Conservation (phyloP, 2,329 filamentous ascomycete genomes). For the Epichloe coenophiala region DNA sequence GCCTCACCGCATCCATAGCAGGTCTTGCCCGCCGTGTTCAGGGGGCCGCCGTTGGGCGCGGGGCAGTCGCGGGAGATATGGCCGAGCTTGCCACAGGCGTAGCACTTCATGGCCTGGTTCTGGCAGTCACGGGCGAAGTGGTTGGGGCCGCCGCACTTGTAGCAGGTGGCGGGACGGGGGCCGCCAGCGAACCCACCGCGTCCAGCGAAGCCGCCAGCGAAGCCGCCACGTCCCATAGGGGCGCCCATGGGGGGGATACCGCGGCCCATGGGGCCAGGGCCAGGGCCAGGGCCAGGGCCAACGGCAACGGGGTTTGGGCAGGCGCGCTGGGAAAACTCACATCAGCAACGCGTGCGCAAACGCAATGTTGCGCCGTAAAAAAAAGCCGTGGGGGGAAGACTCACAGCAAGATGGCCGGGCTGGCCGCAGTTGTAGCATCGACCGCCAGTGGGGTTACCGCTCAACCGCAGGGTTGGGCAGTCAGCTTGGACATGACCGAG, state of each 20-base stretch:
- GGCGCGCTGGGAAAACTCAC: conserved; percentile 43
- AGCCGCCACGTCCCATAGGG: conserved; percentile 44
- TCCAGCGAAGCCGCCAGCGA: conserved; percentile 37
- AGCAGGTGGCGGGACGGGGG: conserved; percentile 56
- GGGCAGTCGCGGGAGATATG: conserved; percentile 93
- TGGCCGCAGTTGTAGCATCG: conserved; percentile 97
- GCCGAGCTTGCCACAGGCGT: conserved; percentile 87
- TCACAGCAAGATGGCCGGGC: conserved; percentile 78
- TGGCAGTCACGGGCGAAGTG: conserved; percentile 98
- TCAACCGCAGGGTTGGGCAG: conserved; percentile 90
- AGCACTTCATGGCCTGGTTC: conserved; percentile 97
- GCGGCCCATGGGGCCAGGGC: conserved; percentile 40
- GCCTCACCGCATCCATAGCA: conserved; percentile 96
- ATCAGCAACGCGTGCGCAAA: conserved; percentile 6
- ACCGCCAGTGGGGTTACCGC: conserved; percentile 65
- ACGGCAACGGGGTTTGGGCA: conserved; percentile 57
- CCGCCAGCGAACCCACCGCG: conserved; percentile 65
- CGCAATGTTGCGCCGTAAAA: no score
- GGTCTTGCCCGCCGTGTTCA: conserved; percentile 94
- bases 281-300: conserved; percentile 21
- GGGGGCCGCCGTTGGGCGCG: conserved; percentile 84
- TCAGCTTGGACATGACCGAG: conserved; percentile 97
- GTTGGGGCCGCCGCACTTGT: conserved; percentile 77
- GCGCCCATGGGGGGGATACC: conserved; percentile 34
- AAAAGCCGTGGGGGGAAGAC: conserved; percentile 12